A percentile compares a stretch with the other conserved stretches of the same genome.
These are phyloP conservation scores for Podospora pseudocomata DNA, from an alignment of 495 filamentous ascomycete species.

Conservation along the genomic window DNA sequence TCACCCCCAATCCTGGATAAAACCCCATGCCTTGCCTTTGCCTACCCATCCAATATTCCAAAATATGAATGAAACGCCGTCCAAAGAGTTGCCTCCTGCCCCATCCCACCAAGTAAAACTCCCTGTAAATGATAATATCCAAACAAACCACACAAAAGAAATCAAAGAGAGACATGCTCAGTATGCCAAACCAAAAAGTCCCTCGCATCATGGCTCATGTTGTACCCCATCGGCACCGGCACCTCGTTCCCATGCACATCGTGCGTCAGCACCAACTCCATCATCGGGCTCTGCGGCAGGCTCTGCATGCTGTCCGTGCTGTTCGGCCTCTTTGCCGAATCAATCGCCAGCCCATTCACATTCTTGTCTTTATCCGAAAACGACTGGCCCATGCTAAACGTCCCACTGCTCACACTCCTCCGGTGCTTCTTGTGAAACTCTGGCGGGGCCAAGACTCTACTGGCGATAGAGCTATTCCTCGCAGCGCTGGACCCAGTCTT, in stretches of 20 bases:
- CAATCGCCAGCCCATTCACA: conserved; percentile 17
- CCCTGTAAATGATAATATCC: neutral
- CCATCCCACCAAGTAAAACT: neutral
- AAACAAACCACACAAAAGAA: neutral
- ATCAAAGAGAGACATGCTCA: conserved; percentile 32
- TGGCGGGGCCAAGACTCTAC: conserved; percentile 15
- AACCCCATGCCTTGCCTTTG: neutral
- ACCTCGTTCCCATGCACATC: conserved; percentile 40
- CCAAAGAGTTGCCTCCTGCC: neutral
- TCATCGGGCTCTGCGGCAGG: conserved; percentile 50
- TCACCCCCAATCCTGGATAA: neutral
- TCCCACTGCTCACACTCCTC: conserved; percentile 17
- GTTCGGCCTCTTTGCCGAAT: conserved; percentile 15
- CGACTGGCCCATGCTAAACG: conserved; percentile 2
- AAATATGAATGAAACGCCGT: neutral
- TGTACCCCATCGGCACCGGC: conserved; percentile 53
- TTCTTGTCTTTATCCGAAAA: neutral
- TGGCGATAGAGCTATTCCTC: conserved; percentile 15
- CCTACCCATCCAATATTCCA: neutral
- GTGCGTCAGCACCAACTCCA: conserved; percentile 41
- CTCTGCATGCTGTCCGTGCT: conserved; percentile 37
- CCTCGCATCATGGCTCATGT: conserved; percentile 50
- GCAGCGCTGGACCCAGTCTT: neutral
- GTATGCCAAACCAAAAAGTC: conserved; percentile 51
- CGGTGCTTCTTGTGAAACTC: conserved; percentile 10